Percentiles rank a stretch among this genome's conserved stretches.
These are phyloP conservation scores for Globisporangium megalacanthum DNA, from an alignment of 352 stramenopile genomes.

Conservation along the genomic window DNA sequence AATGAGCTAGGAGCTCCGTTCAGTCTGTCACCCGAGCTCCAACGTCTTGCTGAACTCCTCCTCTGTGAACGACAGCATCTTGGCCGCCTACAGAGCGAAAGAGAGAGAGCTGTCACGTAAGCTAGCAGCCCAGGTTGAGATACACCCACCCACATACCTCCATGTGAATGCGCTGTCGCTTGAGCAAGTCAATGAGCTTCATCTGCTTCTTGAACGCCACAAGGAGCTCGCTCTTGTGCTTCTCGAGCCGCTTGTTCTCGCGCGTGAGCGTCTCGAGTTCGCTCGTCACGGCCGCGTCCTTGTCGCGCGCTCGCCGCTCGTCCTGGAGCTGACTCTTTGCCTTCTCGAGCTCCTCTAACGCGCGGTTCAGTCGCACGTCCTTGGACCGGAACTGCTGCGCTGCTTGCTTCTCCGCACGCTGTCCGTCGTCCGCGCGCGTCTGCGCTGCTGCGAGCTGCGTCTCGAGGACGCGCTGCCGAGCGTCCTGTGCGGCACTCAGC, in stretches of 20 bases:
- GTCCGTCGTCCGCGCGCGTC: slow-evolving; percentile 39
- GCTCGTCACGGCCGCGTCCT: slow-evolving; percentile 39
- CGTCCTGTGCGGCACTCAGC: slow-evolving; percentile 63
- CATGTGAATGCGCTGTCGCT: slow-evolving; percentile 82
- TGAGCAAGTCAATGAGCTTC: slow-evolving; percentile 84
- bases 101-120: not conserved
- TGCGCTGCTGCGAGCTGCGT: slow-evolving; percentile 47
- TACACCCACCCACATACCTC: slow-evolving; percentile 29
- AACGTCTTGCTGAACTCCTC: slow-evolving; percentile 80
- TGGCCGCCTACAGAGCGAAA: slow-evolving; percentile 42
- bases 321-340: slow-evolving; percentile 60
- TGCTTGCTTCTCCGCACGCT: slow-evolving; percentile 56
- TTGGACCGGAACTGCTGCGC: slow-evolving; percentile 72
- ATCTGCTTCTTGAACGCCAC: slow-evolving; percentile 84
- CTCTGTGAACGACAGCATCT: slow-evolving; percentile 84
- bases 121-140: no score
- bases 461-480: slow-evolving; percentile 69
- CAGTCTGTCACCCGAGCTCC: slow-evolving; percentile 33
- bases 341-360: slow-evolving; percentile 73
- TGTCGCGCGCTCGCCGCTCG: slow-evolving; percentile 37
- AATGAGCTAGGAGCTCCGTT: not conserved
- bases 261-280: slow-evolving; percentile 56
- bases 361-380: slow-evolving; percentile 73
- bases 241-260: slow-evolving; percentile 74
- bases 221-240: slow-evolving; percentile 78